phyloP scores from a whole-genome alignment of 2,329 filamentous ascomycete genomes.

The Neonectria ditissima region DNA sequence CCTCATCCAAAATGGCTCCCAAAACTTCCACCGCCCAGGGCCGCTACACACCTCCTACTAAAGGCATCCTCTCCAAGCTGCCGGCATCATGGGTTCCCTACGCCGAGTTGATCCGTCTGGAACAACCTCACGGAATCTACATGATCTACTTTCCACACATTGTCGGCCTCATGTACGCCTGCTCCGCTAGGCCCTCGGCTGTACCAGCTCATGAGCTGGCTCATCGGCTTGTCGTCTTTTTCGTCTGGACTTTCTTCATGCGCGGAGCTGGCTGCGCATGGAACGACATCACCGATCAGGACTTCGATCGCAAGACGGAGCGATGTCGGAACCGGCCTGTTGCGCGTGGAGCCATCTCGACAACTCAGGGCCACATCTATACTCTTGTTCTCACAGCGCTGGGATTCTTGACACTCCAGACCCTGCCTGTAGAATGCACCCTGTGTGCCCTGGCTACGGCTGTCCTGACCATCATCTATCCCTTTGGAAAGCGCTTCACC shows the following conservation, averaged over 20 bases:
- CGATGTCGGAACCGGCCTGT: constrained; percentile 61
- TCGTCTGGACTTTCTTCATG: constrained; percentile 58
- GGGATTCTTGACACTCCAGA: constrained; percentile 6
- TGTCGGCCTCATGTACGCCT: constrained; percentile 58
- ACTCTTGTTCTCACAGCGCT: constrained; percentile 10
- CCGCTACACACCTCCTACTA: constrained; percentile 57
- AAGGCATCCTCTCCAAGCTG: constrained; percentile 57
- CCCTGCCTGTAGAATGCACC: constrained; percentile 27
- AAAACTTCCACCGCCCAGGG: constrained; percentile 3
- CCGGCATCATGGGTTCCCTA: constrained; percentile 66
- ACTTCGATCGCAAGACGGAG: constrained; percentile 63
- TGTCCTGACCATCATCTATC: constrained; percentile 59
- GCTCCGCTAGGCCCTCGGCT: constrained; percentile 53
- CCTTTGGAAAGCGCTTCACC: constrained; percentile 64
- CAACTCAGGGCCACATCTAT: constrained; percentile 52
- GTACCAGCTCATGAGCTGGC: constrained; percentile 36
- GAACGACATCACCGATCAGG: constrained; percentile 67
- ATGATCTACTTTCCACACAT: constrained; percentile 64
- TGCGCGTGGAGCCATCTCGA: constrained; percentile 62
- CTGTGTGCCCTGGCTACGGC: constrained; percentile 56
- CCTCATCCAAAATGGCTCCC: constrained; percentile 8
- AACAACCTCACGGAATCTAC: constrained; percentile 63
- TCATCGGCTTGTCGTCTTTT: constrained; percentile 53
- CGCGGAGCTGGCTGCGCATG: constrained; percentile 59
- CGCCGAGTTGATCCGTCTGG: constrained; percentile 63